A percentile compares a stretch with the other conserved stretches of the same genome.
Conservation (phyloP, 148 eudicot genomes). For the Persicaria maculosa region DNA sequence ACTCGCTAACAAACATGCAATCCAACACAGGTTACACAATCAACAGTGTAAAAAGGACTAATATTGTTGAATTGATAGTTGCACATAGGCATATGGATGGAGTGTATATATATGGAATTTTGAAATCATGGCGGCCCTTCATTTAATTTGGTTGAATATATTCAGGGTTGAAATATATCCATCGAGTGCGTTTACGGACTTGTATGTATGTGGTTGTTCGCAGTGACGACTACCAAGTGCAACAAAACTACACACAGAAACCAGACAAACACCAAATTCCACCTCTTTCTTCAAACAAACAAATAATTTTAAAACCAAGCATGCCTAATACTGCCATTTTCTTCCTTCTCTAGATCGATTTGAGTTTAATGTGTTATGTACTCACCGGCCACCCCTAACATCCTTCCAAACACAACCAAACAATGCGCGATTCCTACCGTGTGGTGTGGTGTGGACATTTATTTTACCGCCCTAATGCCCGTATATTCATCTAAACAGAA, state of each 20-base stretch:
- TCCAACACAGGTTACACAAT: no score
- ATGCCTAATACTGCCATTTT: conserved; percentile 10
- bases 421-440: background rate
- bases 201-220: conserved; percentile 1
- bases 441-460: background rate
- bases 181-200: background rate
- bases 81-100: no score
- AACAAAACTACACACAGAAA: background rate
- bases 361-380: background rate
- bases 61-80: no score
- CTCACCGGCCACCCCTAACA: background rate
- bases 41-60: no score
- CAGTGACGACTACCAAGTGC: background rate
- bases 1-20: no score
- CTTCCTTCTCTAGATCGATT: background rate
- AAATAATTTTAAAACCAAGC: background rate
- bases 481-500: background rate
- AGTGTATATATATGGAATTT: no score
- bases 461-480: background rate
- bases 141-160: no score
- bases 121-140: no score
- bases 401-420: background rate
- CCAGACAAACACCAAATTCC: background rate
- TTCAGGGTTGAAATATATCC: background rate
- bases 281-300: conserved; percentile 1